Conservation (phyloP, 805 yeast species). For the Candida ulmi region DNA sequence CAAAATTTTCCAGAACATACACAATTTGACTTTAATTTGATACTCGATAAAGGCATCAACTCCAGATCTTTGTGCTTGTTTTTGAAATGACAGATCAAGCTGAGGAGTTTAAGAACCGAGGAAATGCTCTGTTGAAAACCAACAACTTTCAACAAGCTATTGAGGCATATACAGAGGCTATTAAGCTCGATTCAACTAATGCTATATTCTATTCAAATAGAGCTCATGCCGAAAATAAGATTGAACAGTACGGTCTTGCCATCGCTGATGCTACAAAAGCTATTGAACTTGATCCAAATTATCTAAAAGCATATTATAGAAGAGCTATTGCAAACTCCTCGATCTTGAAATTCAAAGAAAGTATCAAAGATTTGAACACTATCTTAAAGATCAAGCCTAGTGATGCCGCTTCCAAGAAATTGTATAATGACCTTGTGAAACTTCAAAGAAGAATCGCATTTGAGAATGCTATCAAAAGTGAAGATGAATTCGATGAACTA, state of each 20-base stretch:
- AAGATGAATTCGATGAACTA: slow-evolving; percentile 48
- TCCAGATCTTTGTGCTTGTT: no score
- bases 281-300: slow-evolving; percentile 56
- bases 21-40: background rate
- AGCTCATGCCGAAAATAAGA: slow-evolving; percentile 83
- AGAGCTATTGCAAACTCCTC: slow-evolving; percentile 81
- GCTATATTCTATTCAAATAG: slow-evolving; percentile 75
- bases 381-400: slow-evolving; percentile 60
- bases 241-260: slow-evolving; percentile 84
- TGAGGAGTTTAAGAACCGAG: slow-evolving; percentile 53
- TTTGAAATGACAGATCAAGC: slow-evolving; percentile 30
- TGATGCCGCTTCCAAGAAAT: slow-evolving; percentile 61
- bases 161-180: slow-evolving; percentile 69
- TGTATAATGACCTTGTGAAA: slow-evolving; percentile 56
- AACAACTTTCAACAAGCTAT: slow-evolving; percentile 62
- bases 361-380: slow-evolving; percentile 59
- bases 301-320: slow-evolving; percentile 80
- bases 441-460: slow-evolving; percentile 71
- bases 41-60: background rate
- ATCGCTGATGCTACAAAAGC: slow-evolving; percentile 73
- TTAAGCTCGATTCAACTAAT: slow-evolving; percentile 50
- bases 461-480: slow-evolving; percentile 79
- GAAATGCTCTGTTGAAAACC: slow-evolving; percentile 66
- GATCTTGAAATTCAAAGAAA: slow-evolving; percentile 66
- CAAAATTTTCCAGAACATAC: no score